phyloP scores from a whole-genome alignment of 2,329 filamentous ascomycete species.

The Hysterium pulicare region DNA sequence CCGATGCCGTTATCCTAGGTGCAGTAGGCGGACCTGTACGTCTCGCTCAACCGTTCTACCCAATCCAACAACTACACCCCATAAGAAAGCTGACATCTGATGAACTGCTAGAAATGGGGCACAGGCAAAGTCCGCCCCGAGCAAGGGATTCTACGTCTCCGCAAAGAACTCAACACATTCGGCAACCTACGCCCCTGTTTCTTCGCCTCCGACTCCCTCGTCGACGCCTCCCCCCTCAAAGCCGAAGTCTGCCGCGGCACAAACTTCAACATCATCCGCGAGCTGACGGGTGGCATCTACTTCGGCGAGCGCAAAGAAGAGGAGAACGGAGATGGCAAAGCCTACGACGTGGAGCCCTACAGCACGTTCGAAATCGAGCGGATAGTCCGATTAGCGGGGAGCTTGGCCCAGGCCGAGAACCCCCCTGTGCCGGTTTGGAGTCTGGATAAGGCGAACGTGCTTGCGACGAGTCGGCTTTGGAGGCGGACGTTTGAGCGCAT shows the following conservation, averaged over 20 bases:
- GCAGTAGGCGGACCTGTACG: constrained; percentile 85
- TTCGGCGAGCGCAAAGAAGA: constrained; percentile 86
- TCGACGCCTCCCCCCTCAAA: constrained; percentile 84
- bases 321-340: constrained; percentile 64
- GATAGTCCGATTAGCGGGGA: constrained; percentile 75
- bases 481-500: constrained; percentile 80
- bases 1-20: constrained; percentile 86
- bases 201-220: constrained; percentile 83
- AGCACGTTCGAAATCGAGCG: constrained; percentile 81
- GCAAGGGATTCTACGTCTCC: constrained; percentile 83
- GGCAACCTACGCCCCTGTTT: constrained; percentile 95
- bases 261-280: constrained; percentile 89
- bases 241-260: constrained; percentile 79
- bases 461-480: constrained; percentile 88
- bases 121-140: constrained; percentile 84
- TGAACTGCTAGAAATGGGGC: constrained; percentile 69
- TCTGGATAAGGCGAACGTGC: constrained; percentile 94
- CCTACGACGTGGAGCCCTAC: constrained; percentile 85
- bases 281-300: constrained; percentile 91
- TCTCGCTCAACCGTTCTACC: constrained; percentile 5
- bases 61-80: constrained; percentile 1
- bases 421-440: constrained; percentile 78
- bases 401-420: constrained; percentile 72
- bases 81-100: constrained; percentile 11
- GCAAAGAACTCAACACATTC: constrained; percentile 91